Base-by-base conservation (phyloP, 2,329 filamentous ascomycete genomes). In the Cordyceps tenuipes region DNA sequence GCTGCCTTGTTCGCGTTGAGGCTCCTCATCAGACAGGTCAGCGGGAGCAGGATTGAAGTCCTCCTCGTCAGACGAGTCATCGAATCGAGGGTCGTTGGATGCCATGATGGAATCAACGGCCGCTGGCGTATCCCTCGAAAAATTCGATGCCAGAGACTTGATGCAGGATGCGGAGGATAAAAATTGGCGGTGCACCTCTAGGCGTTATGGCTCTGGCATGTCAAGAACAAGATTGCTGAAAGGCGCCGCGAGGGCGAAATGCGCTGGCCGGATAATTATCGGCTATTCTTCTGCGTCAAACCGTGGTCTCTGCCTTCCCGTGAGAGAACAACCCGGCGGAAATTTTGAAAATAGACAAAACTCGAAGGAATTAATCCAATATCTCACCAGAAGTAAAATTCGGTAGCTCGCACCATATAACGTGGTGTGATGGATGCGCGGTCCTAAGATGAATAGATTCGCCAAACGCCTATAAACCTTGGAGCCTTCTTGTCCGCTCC, bases 31-130 rank as follows among this genome's bases (percentile, higher is more conserved):
- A 3, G 89, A 94, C 39, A 84, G 69, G 61, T 90, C 84, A 62
- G 84, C 87, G 21, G 88, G 87, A 53, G 82, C 84, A 55, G 91
- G 92, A 72, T 96, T 96, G 81, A 97, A 96, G 72, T 93, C 88
- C 62, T 89, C 87, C 67, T 95, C 91, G 55, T 94, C 90, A 60
- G 90, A 88, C 62, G 83, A 86, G 63, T 86, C 83, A 67, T 84
- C 79, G 68, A 77, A 81, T 63, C 77, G 77, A 62, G 76, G 72
- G 59, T 79, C 75, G 68, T 74, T 77, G 46, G 75, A 74, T 62
- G 78, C 74, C 79, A 83, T 82, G 61, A 67, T 75, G 65, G 59
- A n/a, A 54, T 52, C 47, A 52, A 56, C 13, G 31, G 36, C 49
- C 26, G 23, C n/a, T 21, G 4, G 17, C 41, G 34, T 52, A 29